Conservation (phyloP, 306 rosid species). For the Trifolium fragiferum region DNA sequence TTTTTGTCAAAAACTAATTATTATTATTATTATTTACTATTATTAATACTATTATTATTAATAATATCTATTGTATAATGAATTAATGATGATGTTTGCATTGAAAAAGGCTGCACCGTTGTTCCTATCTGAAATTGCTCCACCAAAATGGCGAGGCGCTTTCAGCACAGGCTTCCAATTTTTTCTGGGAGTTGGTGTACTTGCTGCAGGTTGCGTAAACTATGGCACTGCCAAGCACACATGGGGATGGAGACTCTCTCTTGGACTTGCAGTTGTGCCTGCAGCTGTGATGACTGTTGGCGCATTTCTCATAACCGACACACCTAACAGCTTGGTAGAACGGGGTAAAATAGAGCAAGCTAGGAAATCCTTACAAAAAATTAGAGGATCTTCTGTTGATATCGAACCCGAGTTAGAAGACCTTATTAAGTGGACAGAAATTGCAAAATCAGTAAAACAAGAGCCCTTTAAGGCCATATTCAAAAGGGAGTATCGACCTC, state of each 20-base stretch:
- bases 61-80: too few species aligned
- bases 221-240: constrained; percentile 55
- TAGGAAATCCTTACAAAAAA: constrained; percentile 47
- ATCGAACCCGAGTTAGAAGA: constrained; percentile 57
- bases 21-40: too few species aligned
- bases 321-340: constrained; percentile 64
- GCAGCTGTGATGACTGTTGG: constrained; percentile 57
- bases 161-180: constrained; percentile 75
- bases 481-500: constrained; percentile 67
- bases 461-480: constrained; percentile 62
- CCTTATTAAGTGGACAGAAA: constrained; percentile 43
- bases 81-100: neutral
- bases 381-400: constrained; percentile 52
- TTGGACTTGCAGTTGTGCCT: constrained; percentile 68
- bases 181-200: constrained; percentile 63
- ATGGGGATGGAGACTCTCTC: constrained; percentile 78
- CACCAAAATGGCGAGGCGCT: constrained; percentile 77
- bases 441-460: constrained; percentile 39
- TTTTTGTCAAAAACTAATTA: too few species aligned
- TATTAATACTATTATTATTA: too few species aligned
- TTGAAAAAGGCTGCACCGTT: constrained; percentile 64
- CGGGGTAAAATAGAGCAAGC: constrained; percentile 64
- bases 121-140: constrained; percentile 81
- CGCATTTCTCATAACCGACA: constrained; percentile 59
- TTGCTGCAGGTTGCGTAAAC: constrained; percentile 61